These are phyloP conservation scores for Citrullus amarus DNA, from an alignment of 306 rosid genomes.

Conservation along the genomic window DNA sequence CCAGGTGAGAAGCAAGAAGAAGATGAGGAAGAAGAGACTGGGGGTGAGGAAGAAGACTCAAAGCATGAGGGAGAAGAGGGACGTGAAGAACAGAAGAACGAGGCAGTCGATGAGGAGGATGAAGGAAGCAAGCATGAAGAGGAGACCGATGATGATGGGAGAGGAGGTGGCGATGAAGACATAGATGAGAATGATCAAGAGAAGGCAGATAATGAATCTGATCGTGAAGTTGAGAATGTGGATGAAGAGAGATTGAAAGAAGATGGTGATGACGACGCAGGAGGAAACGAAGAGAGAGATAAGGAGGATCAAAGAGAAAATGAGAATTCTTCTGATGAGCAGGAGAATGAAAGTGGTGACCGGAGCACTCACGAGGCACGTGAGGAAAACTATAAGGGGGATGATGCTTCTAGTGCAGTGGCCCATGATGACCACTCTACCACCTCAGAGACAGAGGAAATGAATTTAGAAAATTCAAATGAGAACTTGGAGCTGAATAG, in stretches of 20 bases:
- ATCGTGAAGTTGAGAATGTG: conserved; percentile 39
- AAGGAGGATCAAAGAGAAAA: conserved; percentile 29
- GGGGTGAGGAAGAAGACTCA: conserved; percentile 39
- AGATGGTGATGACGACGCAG: conserved; percentile 30
- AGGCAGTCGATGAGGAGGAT: conserved; percentile 37
- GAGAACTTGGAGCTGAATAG: conserved; percentile 19
- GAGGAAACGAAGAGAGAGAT: conserved; percentile 29
- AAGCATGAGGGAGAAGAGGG: conserved; percentile 26
- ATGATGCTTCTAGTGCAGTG: conserved; percentile 98
- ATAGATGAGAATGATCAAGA: conserved; percentile 69
- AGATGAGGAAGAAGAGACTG: conserved; percentile 57
- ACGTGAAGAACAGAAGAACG: conserved; percentile 25
- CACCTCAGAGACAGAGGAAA: conserved; percentile 23
- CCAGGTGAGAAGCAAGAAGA: conserved; percentile 40
- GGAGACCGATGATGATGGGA: conserved; percentile 38
- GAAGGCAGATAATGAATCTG: conserved; percentile 34
- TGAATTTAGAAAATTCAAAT: conserved; percentile 28
- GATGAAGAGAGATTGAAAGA: conserved; percentile 57
- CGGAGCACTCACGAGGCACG: conserved; percentile 62
- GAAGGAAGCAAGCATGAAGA: conserved; percentile 44
- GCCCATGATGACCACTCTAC: conserved; percentile 50
- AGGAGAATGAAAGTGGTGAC: conserved; percentile 18
- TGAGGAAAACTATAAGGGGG: conserved; percentile 83
- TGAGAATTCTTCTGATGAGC: conserved; percentile 26
- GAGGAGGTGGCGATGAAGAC: conserved; percentile 59